phyloP scores from a whole-genome alignment of 345 rosid species.

The Euphorbia peplus region DNA sequence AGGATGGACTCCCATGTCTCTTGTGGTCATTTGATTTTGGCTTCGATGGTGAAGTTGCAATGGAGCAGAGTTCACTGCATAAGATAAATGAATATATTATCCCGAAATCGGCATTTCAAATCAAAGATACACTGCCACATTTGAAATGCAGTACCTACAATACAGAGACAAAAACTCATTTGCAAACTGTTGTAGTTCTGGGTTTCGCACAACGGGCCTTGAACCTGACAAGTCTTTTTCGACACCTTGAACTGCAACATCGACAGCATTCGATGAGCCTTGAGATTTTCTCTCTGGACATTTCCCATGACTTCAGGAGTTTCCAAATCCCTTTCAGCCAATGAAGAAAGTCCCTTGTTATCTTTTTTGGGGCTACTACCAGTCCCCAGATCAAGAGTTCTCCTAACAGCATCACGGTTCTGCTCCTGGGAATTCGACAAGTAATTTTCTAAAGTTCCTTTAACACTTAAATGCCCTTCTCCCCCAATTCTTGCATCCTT shows the following conservation, averaged over 20 bases:
- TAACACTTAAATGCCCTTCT: conserved; percentile 64
- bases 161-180: conserved; percentile 80
- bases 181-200: conserved; percentile 70
- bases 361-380: conserved; percentile 32
- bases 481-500: conserved; percentile 44
- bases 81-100: conserved; percentile 6
- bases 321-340: conserved; percentile 23
- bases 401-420: conserved; percentile 30
- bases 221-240: conserved; percentile 23
- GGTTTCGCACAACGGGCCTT: conserved; percentile 33
- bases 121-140: neutral
- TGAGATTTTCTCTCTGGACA: conserved; percentile 32
- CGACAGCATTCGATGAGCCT: conserved; percentile 35
- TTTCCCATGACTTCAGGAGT: conserved; percentile 26
- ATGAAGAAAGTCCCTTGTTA: conserved; percentile 18
- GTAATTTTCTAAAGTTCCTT: conserved; percentile 65
- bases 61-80: conserved; percentile 63
- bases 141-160: conserved; percentile 58
- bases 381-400: conserved; percentile 43
- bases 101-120: neutral
- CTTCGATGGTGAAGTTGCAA: conserved; percentile 41
- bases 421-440: conserved; percentile 50
- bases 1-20: conserved; percentile 49
- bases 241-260: conserved; percentile 29
- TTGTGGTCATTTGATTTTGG: conserved; percentile 41